phyloP scores from a whole-genome alignment of 768 basidiomycete genomes.

The Termitomyces sp. region DNA sequence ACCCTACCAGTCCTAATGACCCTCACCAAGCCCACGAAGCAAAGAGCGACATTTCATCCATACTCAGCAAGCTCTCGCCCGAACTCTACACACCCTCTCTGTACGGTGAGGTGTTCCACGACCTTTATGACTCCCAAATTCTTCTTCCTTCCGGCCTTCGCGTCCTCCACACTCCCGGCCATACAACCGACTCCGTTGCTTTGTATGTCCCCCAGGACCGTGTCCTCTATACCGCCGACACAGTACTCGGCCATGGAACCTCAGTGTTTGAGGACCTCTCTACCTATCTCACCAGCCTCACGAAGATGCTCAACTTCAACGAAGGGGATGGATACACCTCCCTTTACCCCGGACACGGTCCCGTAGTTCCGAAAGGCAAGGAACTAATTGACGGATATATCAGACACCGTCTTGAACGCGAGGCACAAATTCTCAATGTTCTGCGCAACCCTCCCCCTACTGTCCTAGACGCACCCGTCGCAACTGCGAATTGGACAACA shows the following conservation, averaged over 20 bases:
- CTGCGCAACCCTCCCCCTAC: slow-evolving; percentile 35
- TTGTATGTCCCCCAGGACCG: slow-evolving; percentile 66
- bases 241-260: slow-evolving; percentile 86
- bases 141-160: slow-evolving; percentile 47
- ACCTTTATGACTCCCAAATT: slow-evolving; percentile 53
- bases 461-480: slow-evolving; percentile 7
- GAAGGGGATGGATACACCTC: slow-evolving; percentile 31
- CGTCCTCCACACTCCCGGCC: slow-evolving; percentile 86
- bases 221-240: slow-evolving; percentile 88
- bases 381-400: slow-evolving; percentile 70
- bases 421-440: slow-evolving; percentile 66
- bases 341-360: slow-evolving; percentile 91
- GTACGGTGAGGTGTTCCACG: slow-evolving; percentile 48
- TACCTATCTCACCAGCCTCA: slow-evolving; percentile 64
- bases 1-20: slow-evolving; percentile 36
- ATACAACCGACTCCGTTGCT: slow-evolving; percentile 83
- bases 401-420: slow-evolving; percentile 75
- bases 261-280: slow-evolving; percentile 85
- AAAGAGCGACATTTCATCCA: slow-evolving; percentile 35
- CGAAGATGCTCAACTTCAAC: slow-evolving; percentile 49
- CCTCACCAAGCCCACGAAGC: slow-evolving; percentile 18
- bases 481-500: slow-evolving; percentile 46
- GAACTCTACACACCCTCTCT: slow-evolving; percentile 45
- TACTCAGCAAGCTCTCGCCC: slow-evolving; percentile 37
- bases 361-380: slow-evolving; percentile 62